These are phyloP conservation scores for Didymosphaeria variabile DNA, from an alignment of 2,329 filamentous ascomycete genomes.

Conservation along the genomic window DNA sequence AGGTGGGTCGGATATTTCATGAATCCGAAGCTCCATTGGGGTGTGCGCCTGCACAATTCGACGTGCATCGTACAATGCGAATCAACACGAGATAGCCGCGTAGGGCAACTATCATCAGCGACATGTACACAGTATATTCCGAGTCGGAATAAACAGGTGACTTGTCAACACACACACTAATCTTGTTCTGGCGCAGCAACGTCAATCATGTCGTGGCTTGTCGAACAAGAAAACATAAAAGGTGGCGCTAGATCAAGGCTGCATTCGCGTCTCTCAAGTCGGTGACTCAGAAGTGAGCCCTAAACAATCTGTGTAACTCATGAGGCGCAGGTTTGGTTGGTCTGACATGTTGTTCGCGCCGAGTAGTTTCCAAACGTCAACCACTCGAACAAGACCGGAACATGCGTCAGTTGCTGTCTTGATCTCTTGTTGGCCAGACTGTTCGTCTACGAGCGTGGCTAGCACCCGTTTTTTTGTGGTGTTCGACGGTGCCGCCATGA, in stretches of 20 bases:
- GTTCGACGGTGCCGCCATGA: not conserved
- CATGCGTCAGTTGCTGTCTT: not conserved
- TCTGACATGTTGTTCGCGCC: not conserved
- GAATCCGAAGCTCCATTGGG: conserved; percentile 1
- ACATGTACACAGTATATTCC: not conserved
- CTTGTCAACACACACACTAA: not conserved
- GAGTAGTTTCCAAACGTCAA: not conserved
- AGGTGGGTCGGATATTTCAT: conserved; percentile 13
- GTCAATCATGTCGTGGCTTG: conserved; percentile 2
- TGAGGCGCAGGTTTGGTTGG: not conserved
- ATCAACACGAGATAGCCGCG: not conserved
- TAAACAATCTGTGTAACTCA: conserved; percentile 1
- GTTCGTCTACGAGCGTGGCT: not conserved
- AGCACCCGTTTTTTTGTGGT: not conserved
- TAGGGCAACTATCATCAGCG: not conserved
- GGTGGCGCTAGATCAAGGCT: conserved; percentile 1
- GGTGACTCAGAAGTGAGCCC: conserved; percentile 7
- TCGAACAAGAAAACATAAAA: not conserved
- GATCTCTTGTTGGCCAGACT: not conserved
- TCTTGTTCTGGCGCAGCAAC: not conserved
- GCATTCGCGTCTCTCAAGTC: not conserved
- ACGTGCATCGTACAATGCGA: not conserved
- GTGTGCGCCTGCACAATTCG: not conserved
- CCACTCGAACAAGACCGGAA: not conserved
- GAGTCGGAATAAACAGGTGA: not conserved